Conservation (phyloP, 108 stramenopile genomes). For the Fistulifera solaris region DNA sequence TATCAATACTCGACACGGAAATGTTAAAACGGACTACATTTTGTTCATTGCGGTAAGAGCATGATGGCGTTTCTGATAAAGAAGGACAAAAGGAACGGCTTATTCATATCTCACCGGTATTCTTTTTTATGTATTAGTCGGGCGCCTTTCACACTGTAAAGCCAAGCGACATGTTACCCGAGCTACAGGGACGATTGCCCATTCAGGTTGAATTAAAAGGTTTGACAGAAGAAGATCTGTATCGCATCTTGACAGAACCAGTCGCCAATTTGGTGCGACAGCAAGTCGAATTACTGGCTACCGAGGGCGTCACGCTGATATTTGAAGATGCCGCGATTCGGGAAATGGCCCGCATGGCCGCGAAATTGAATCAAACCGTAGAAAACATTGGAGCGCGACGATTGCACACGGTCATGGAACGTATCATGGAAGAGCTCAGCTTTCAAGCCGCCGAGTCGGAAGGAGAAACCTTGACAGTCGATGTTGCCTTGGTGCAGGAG, state of each 20-base stretch:
- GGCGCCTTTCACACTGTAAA: conserved; percentile 93
- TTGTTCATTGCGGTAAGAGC: conserved; percentile 95
- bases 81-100: no score
- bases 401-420: conserved; percentile 95
- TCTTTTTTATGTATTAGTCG: no score
- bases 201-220: conserved; percentile 98
- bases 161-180: conserved; percentile 96
- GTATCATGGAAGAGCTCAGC: conserved; percentile 95
- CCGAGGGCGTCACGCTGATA: conserved; percentile 85
- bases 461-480: conserved; percentile 54
- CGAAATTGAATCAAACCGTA: conserved; percentile 90
- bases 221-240: conserved; percentile 95
- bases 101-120: no score
- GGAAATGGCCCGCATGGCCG: conserved; percentile 92
- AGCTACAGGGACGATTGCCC: conserved; percentile 96
- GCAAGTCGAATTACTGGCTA: conserved; percentile 87
- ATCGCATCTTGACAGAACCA: conserved; percentile 98
- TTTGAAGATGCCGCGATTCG: conserved; percentile 96
- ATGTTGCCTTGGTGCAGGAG: conserved; percentile 72
- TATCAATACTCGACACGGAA: conserved; percentile 95
- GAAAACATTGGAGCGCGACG: conserved; percentile 99
- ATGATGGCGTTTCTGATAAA: no score
- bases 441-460: conserved; percentile 90
- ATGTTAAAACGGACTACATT: conserved; percentile 98
- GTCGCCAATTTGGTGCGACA: conserved; percentile 90